Evolutionary conservation across 2,329 filamentous ascomycete genomes (phyloP).

Genomic region (Trichoderma afroharzianum): DNA sequence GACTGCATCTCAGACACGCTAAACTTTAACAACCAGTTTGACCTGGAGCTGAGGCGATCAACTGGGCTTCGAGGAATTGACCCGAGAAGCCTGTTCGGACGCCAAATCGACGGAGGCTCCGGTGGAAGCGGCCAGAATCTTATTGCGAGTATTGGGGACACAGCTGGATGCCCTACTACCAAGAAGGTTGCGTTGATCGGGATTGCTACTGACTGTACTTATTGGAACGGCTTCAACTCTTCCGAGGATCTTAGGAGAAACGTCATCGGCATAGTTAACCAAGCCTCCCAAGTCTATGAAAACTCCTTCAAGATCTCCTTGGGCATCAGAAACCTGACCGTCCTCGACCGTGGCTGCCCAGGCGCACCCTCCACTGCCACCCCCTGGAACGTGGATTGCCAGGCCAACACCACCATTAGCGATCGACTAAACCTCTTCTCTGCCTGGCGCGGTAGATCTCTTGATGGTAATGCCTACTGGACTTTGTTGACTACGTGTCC

Average conservation of each 20-base stretch:
- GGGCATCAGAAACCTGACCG: conserved; percentile 79
- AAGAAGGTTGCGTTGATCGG: conserved; percentile 88
- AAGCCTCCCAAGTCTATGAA: conserved; percentile 84
- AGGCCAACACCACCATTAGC: conserved; percentile 59
- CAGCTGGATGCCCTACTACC: conserved; percentile 81
- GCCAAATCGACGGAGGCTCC: conserved; percentile 65
- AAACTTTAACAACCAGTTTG: conserved; percentile 71
- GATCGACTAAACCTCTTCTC: conserved; percentile 85
- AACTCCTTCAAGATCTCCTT: conserved; percentile 91
- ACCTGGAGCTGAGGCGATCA: conserved; percentile 57
- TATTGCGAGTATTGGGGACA: conserved; percentile 71
- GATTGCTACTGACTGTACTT: conserved; percentile 89
- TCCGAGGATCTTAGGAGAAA: conserved; percentile 62
- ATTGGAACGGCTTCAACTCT: conserved; percentile 68
- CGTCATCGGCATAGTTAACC: conserved; percentile 79
- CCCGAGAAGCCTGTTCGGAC: conserved; percentile 65
- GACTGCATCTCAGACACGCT: conserved; percentile 74
- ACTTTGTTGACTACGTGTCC: conserved; percentile 79
- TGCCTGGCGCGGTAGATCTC: conserved; percentile 72
- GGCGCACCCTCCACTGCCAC: conserved; percentile 61
- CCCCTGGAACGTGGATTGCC: conserved; percentile 82
- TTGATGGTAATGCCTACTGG: conserved; percentile 89
- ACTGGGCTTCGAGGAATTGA: conserved; percentile 58
- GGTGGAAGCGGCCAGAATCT: conserved; percentile 74
- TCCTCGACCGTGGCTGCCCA: conserved; percentile 73